Evolutionary conservation across 345 rosid species (phyloP), one percentile per base, ranked within the genome.

Genomic region (Rhodamnia rubescens): DNA sequence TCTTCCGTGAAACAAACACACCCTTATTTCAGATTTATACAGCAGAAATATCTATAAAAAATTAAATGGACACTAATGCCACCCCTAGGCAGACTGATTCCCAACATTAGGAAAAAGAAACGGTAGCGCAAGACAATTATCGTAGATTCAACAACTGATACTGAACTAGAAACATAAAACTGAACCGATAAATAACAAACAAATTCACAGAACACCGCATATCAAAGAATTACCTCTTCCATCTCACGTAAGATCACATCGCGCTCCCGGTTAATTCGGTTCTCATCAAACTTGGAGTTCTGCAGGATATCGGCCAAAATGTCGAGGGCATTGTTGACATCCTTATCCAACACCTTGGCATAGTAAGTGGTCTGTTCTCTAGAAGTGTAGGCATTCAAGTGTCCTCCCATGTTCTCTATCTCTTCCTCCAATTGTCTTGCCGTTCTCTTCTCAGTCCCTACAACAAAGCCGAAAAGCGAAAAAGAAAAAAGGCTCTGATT

Each of bases 331-430:
- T 92, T 89, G 53, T 88, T 88, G 6, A 96, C 95, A 90, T 95
- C 92, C 50, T 93, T 93, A 52, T 93, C 97, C 97, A 96, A 13
- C 26, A 98, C 98, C 83, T 96, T 96, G 1, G 99, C 99, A 44
- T 96, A 96, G 85, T 98, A 98, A 26, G 98, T 94, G 12, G 99
- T 96, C 91, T 96, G 98, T 86, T 96, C 99, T 91, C 99, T 94
- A 13, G 95, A 94, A 2, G 99, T 98, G 86, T 96, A 96, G 14
- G 98, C 98, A 86, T 96, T 98, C 89, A 98, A 88, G 90, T 96
- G 99, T 9, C 99, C 99, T 4, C 99, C 99, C 92, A 96, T 95
- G 82, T 95, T 92, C 92, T 98, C 99, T 53, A 98, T 93, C 91
- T 98, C 99, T 90, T 95, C 99, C 88, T 95, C 99, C 87, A 94